A percentile compares a stretch with the other conserved stretches of the same genome.
Evolutionary conservation across 75 land plant genomes (phyloP).

Genomic region (Selaginella moellendorffii): DNA sequence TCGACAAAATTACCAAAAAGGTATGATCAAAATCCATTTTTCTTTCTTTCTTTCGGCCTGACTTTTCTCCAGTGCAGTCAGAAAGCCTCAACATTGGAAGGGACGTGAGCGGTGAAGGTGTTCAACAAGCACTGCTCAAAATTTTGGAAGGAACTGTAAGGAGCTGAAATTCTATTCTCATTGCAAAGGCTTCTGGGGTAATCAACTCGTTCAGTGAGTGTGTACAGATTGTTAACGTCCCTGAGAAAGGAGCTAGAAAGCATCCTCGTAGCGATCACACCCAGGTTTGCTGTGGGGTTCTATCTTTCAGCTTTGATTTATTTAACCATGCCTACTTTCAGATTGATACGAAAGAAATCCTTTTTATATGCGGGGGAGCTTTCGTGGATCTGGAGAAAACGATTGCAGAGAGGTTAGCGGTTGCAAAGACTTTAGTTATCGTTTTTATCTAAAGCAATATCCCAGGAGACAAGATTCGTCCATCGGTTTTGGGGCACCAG

Average conservation of each 20-base stretch:
- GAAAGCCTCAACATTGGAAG: conserved; percentile 6
- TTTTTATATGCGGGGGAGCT: conserved; percentile 88
- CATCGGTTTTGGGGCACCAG: conserved; percentile 83
- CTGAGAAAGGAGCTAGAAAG: conserved; percentile 59
- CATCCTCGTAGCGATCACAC: conserved; percentile 61
- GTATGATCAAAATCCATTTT: too few relatives aligned
- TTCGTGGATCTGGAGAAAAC: conserved; percentile 81
- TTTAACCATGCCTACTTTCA: conserved; percentile 11
- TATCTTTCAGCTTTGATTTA: neutral
- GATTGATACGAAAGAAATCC: conserved; percentile 80
- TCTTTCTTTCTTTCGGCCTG: neutral
- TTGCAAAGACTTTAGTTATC: neutral
- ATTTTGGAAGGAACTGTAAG: conserved; percentile 8
- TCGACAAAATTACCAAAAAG: conserved; percentile 63
- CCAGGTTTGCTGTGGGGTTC: conserved; percentile 29
- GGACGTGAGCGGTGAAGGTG: conserved; percentile 5
- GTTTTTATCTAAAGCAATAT: neutral
- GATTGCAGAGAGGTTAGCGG: conserved; percentile 59
- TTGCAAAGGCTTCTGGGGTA: too few relatives aligned
- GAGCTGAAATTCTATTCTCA: too few relatives aligned
- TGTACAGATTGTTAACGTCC: conserved; percentile 51
- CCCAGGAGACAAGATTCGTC: conserved; percentile 70
- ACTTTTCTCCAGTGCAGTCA: neutral
- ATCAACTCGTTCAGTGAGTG: too few relatives aligned
- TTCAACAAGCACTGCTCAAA: conserved; percentile 7